Conservation (phyloP, 257 asterid genomes). For the Nicotiana obtusifolia region DNA sequence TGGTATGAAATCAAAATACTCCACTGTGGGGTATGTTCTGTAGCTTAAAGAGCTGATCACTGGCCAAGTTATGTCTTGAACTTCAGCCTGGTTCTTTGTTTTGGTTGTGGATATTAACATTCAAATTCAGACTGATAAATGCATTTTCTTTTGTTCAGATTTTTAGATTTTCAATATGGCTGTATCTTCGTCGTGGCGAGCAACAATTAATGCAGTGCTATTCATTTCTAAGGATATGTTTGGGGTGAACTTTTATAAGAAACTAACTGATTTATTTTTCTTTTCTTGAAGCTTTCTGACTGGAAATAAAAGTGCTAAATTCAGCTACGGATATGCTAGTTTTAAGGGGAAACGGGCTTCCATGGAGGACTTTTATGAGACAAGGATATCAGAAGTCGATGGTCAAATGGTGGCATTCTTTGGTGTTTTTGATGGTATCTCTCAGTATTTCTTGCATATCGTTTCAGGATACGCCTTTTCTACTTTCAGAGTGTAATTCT, state of each 20-base stretch:
- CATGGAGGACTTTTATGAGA: slow-evolving; percentile 83
- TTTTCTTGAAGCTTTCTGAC: slow-evolving; percentile 37
- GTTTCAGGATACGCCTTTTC: background rate
- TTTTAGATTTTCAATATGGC: background rate
- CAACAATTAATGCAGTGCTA: background rate
- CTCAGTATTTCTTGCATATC: background rate
- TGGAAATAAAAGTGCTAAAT: slow-evolving; percentile 39
- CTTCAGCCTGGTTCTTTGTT: background rate
- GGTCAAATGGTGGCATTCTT: slow-evolving; percentile 80
- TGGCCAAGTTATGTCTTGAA: background rate
- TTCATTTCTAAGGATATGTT: background rate
- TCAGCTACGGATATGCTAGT: slow-evolving; percentile 74
- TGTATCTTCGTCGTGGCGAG: background rate
- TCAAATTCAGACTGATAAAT: background rate
- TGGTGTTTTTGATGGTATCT: slow-evolving; percentile 68
- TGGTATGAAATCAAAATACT: background rate
- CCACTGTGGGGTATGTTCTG: background rate
- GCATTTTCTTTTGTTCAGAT: background rate
- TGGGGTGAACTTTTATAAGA: background rate
- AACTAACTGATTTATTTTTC: slow-evolving; percentile 10
- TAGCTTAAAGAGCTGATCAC: background rate
- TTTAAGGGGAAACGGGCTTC: slow-evolving; percentile 71
- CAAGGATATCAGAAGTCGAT: slow-evolving; percentile 57
- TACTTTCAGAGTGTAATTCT: background rate
- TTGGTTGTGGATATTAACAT: background rate